Conservation (phyloP, 2,329 filamentous ascomycete genomes). For the Periconia digitata region DNA sequence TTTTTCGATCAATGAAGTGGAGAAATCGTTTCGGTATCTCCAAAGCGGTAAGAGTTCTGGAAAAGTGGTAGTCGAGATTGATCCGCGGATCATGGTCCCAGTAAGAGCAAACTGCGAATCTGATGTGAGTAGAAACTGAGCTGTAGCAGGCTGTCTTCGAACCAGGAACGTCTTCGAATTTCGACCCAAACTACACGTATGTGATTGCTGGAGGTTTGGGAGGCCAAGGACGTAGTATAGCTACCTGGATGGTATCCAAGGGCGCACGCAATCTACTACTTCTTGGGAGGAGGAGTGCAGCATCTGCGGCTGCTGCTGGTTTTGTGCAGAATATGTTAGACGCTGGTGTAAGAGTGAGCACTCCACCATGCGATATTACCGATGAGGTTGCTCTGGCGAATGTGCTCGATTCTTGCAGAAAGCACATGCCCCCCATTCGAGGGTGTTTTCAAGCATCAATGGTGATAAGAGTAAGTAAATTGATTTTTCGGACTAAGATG, state of each 20-base stretch:
- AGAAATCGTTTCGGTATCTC: conserved; percentile 17
- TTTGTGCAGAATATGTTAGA: conserved; percentile 11
- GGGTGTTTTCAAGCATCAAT: conserved; percentile 28
- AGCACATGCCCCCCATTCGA: conserved; percentile 20
- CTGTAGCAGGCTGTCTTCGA: no score
- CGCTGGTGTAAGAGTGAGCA: conserved; percentile 12
- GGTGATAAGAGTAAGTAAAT: conserved; percentile 13
- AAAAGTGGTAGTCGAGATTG: conserved; percentile 11
- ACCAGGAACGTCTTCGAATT: no score
- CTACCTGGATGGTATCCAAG: conserved; percentile 14
- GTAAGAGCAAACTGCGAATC: neutral
- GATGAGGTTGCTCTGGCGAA: conserved; percentile 5
- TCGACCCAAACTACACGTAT: conserved; percentile 7
- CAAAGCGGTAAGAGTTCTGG: conserved; percentile 19
- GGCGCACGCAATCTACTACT: conserved; percentile 19
- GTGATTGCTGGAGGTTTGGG: conserved; percentile 15
- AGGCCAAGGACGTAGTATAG: conserved; percentile 7
- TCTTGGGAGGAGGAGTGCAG: conserved; percentile 5
- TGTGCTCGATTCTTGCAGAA: conserved; percentile 2
- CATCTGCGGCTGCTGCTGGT: neutral
- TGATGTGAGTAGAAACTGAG: no score
- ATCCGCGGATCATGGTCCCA: neutral
- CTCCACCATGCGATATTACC: conserved; percentile 21
- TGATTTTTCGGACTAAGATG: no score
- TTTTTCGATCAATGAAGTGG: conserved; percentile 6